Evolutionary conservation across 2,329 filamentous ascomycete species (phyloP).

Genomic region (Sphaerulina populicola): DNA sequence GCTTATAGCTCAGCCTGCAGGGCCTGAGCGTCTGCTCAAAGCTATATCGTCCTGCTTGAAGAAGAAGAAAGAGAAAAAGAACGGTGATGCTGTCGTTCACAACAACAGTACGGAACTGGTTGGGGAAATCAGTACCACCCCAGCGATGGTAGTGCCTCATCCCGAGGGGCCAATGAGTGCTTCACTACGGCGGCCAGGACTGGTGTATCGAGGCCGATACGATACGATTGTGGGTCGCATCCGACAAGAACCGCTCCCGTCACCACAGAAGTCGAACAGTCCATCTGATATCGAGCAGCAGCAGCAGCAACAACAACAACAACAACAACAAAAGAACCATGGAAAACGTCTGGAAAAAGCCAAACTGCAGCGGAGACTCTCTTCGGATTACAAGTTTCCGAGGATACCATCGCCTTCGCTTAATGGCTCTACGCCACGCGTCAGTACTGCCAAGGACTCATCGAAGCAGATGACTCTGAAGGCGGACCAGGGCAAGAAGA

Average conservation of each 20-base stretch:
- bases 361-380: constrained; percentile 12
- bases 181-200: neutral
- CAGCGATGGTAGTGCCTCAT: constrained; percentile 10
- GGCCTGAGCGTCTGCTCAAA: constrained; percentile 20
- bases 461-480: constrained; percentile 7
- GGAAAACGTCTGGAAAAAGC: neutral
- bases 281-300: neutral
- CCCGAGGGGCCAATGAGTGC: neutral
- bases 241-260: neutral
- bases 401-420: constrained; percentile 18
- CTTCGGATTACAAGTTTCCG: constrained; percentile 19
- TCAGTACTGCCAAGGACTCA: constrained; percentile 5
- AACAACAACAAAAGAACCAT: neutral
- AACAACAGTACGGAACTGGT: constrained; percentile 6
- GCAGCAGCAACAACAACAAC: no score
- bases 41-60: constrained; percentile 19
- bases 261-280: neutral
- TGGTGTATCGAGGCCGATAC: constrained; percentile 8
- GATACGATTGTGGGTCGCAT: constrained; percentile 7
- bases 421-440: constrained; percentile 13
- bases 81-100: neutral
- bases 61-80: neutral
- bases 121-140: constrained; percentile 11
- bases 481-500: constrained; percentile 6
- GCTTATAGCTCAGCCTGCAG: constrained; percentile 24